Base-by-base conservation (phyloP, 2,329 filamentous ascomycete genomes). In the Geosmithia putterillii region DNA sequence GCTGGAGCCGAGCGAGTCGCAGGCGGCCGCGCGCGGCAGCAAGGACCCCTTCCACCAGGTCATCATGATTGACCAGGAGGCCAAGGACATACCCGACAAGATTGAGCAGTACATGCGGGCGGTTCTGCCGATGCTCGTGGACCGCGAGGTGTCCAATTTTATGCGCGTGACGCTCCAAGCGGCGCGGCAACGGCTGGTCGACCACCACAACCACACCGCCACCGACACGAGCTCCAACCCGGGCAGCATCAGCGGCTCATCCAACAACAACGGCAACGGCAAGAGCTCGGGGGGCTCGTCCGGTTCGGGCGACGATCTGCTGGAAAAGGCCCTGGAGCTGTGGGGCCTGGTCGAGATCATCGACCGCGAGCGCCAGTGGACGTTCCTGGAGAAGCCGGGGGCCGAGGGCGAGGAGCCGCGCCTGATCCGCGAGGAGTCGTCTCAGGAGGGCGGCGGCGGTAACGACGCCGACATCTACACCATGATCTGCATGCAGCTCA, bases 331-430 rank as follows among this genome's bases (percentile, higher is more conserved):
- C 2, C 64, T 82, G 4, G 76, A 82, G 54, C 65, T 82, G 2
- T 82, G 78, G 78, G 73, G 74, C 0, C 65, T 79, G 5, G 76
- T 81, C 4, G 77, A 82, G 54, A 75, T 79, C 39, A 74, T 81
- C 45, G 77, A 81, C 54, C 70, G 75, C 41, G 77, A 81, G 54
- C 66, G 76, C 4, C 70, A 76, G 47, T 82, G 78, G 78, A 67
- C 63, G 28, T 74, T 79, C 48, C 55, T 69, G 4, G 68, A 72
- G 45, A 70, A 68, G 48, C 64, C 65, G 6, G 62, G 63, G 12
- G 57, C 60, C 1, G 57, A 66, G 14, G 63, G 60, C 6, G 58
- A 64, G 28, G 58, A 66, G 17, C 60, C 63, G 14, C 61, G 66
- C 15, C 63, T 62, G 49, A 72, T 79, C 45, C 70, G 69, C 35